phyloP scores from a whole-genome alignment of 768 basidiomycete species.

The Krasilnikovozyma curviuscula region DNA sequence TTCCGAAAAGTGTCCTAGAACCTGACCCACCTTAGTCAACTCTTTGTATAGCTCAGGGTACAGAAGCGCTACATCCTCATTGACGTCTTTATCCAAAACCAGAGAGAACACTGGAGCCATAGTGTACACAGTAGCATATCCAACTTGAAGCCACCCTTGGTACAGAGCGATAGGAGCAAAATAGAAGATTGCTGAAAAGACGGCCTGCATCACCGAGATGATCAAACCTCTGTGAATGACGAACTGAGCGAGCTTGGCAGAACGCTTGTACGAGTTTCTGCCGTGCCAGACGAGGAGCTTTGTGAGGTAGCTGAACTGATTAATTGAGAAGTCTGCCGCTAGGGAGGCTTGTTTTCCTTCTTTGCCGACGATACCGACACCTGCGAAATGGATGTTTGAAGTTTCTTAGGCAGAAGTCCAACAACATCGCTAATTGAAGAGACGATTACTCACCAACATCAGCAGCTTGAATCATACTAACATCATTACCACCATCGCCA shows the following conservation, averaged over 20 bases:
- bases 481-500: constrained; percentile 97
- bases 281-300: constrained; percentile 98
- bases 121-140: constrained; percentile 88
- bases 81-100: constrained; percentile 87
- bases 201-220: constrained; percentile 67
- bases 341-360: constrained; percentile 97
- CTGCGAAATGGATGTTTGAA: constrained; percentile 30
- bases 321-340: constrained; percentile 97
- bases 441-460: constrained; percentile 59
- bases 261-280: constrained; percentile 92
- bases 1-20: background rate
- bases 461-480: constrained; percentile 98
- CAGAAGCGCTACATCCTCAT: constrained; percentile 77
- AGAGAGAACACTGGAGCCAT: constrained; percentile 98
- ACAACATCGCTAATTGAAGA: background rate
- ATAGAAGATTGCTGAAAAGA: constrained; percentile 80
- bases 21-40: constrained; percentile 56
- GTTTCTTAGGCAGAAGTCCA: background rate
- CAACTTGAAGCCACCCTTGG: constrained; percentile 94
- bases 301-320: constrained; percentile 85
- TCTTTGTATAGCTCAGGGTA: constrained; percentile 98
- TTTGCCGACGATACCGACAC: constrained; percentile 94
- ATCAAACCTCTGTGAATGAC: constrained; percentile 72
- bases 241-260: constrained; percentile 92
- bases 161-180: constrained; percentile 93